phyloP scores from a whole-genome alignment of 345 rosid species.

The Salix udensis region DNA sequence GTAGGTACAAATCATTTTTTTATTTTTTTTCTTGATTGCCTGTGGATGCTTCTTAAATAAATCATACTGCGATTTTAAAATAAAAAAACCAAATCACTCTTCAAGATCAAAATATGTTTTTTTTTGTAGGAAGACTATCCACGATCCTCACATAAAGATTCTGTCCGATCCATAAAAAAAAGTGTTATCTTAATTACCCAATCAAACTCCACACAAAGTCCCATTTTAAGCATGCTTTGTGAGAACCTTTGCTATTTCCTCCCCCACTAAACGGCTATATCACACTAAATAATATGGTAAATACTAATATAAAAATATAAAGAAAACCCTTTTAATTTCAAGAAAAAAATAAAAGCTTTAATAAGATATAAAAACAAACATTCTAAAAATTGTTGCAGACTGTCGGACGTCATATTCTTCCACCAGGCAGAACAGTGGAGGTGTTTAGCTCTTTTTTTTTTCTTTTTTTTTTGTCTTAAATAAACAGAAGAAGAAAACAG shows the following conservation, averaged over 20 bases:
- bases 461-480: no score
- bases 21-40: not conserved
- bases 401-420: not conserved
- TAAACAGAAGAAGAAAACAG: no score
- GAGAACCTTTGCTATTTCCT: not conserved
- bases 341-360: no score
- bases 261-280: not conserved
- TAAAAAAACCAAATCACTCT: not conserved
- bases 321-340: no score
- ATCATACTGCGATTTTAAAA: no score
- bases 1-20: slow-evolving; percentile 12
- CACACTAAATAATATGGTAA: not conserved
- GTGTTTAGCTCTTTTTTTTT: not conserved
- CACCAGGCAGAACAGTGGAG: not conserved
- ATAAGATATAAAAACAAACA: no score
- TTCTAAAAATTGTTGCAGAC: not conserved
- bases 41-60: slow-evolving; percentile 13
- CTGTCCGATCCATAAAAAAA: slow-evolving; percentile 19
- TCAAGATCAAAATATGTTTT: not conserved
- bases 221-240: slow-evolving; percentile 26
- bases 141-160: slow-evolving; percentile 23
- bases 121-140: not conserved
- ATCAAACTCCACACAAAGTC: slow-evolving; percentile 10
- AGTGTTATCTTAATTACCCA: slow-evolving; percentile 17
- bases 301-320: no score